phyloP scores from a whole-genome alignment of 106 monocot species.

The Chionographis japonica region DNA sequence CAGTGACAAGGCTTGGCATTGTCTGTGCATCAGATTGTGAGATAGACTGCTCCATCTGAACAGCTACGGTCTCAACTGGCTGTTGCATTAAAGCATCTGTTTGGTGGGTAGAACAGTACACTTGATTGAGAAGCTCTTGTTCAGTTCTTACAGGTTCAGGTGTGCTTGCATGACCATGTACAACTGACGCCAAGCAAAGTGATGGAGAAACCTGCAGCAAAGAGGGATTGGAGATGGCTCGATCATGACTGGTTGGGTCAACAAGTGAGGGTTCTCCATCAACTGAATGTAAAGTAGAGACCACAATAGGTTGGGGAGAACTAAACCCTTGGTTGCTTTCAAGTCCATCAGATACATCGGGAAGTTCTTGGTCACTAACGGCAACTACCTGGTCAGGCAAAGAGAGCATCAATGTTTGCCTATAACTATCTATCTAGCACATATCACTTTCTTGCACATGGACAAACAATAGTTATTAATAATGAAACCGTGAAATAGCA shows the following conservation, averaged over 20 bases:
- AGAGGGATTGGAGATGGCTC: not conserved
- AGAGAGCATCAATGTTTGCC: no score
- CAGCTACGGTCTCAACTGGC: not conserved
- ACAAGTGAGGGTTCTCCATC: not conserved
- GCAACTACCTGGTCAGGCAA: no score
- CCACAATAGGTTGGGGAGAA: not conserved
- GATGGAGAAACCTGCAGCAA: conserved; percentile 1
- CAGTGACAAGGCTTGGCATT: not conserved
- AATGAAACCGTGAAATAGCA: no score
- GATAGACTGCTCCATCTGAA: not conserved
- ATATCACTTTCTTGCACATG: no score
- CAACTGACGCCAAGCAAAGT: not conserved
- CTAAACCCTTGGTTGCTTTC: no score
- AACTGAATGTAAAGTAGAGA: not conserved
- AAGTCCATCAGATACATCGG: no score
- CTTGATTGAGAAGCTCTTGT: conserved; percentile 2
- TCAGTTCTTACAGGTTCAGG: not conserved
- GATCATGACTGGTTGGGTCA: not conserved
- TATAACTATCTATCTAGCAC: no score
- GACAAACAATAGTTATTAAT: no score
- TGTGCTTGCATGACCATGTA: not conserved
- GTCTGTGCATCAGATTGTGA: not conserved
- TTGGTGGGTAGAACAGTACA: not conserved
- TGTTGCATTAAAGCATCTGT: not conserved
- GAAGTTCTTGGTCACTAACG: no score